Evolutionary conservation across 176 grass and related monocot species (phyloP), one percentile per base, ranked within the genome.

Genomic region (Avena insularis): DNA sequence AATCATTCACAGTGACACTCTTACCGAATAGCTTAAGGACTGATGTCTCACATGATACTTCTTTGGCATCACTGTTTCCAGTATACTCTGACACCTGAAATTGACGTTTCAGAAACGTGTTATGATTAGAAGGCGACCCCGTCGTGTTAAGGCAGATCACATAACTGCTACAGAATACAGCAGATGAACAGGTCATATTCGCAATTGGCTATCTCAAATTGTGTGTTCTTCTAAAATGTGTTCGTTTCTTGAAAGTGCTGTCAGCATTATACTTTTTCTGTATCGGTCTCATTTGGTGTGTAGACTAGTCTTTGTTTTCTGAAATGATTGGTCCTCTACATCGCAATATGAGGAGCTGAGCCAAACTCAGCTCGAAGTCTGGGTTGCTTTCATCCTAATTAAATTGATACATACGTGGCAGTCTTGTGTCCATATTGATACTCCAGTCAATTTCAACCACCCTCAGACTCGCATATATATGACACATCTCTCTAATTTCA

Each of bases 21-120:
- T 90, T 94, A 13, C 94, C 94, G 9, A 99, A 99, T 51, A 96
- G 89, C 87, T 90, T 96, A 2, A 99, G 56, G 49, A 55, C 83
- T 23, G 87, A 66, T 75, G 77, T 75, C 38, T 84, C 21, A 40
- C 76, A 88, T 29, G 80, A 80, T 5, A 49, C 87, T 75, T 72
- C 87, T 91, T 88, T 86, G 66, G 21, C 60, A 48, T 76, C 43
- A 55, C 61, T 36, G 38, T 69, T 29, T 14, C 46, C 45, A 33
- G 55, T 79, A 16, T 17, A 19, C 17, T 57, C 72, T 25, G 84
- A 64, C 27, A 25, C 75, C 91, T 91, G 89, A 79, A 90, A 86
- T 77, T 77, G 5, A 58, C 16, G 51, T 64, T 72, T 57, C 3
- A 58, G 17, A 75, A 75, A 80, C 12, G 23, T 12, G 75, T 77